These are phyloP conservation scores for Backusella australiensis DNA, from an alignment of 192 early-diverging fungal species.

Conservation along the genomic window DNA sequence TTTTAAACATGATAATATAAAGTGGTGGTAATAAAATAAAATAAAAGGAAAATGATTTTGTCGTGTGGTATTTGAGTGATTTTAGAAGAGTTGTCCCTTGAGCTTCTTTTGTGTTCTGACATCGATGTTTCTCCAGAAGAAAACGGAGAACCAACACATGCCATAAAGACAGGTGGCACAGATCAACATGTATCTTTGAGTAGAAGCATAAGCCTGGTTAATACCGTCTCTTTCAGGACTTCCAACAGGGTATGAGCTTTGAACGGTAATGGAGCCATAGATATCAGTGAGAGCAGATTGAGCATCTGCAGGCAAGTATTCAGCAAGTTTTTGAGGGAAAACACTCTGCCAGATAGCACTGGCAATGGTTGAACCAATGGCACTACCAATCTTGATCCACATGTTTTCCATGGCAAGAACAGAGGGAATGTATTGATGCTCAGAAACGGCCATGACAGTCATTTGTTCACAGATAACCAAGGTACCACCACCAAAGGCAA, in stretches of 20 bases:
- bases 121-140: slow-evolving; percentile 1
- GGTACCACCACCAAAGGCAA: slow-evolving; percentile 18
- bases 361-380: slow-evolving; percentile 13
- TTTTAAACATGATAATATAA: neutral
- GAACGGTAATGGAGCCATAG: neutral
- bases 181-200: slow-evolving; percentile 5
- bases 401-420: slow-evolving; percentile 11
- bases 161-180: slow-evolving; percentile 1
- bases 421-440: slow-evolving; percentile 5
- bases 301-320: slow-evolving; percentile 3
- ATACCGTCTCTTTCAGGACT: slow-evolving; percentile 2
- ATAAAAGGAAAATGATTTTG: neutral
- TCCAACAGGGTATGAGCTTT: slow-evolving; percentile 1
- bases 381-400: slow-evolving; percentile 1
- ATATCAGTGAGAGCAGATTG: neutral
- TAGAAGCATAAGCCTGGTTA: slow-evolving; percentile 4
- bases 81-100: neutral
- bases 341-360: slow-evolving; percentile 12
- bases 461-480: slow-evolving; percentile 9
- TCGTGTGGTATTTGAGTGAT: neutral
- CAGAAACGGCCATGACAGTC: slow-evolving; percentile 5
- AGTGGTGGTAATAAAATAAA: neutral
- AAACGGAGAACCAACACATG: slow-evolving; percentile 10
- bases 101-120: neutral
- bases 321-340: slow-evolving; percentile 13